phyloP scores from a whole-genome alignment of 2,329 filamentous ascomycete species.

The Colletotrichum godetiae region DNA sequence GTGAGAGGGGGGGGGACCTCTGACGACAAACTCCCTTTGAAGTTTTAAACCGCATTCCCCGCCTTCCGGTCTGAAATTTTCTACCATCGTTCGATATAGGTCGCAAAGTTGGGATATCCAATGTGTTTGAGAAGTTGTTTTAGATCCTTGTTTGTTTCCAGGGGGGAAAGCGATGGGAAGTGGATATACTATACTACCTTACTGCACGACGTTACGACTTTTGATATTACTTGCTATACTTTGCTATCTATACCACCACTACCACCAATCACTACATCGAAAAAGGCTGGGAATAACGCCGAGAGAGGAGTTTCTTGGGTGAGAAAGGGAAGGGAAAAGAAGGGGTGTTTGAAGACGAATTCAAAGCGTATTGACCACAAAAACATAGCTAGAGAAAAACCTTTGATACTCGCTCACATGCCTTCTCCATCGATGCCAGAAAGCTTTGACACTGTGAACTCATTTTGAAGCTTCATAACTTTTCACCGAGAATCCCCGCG shows the following conservation, averaged over 20 bases:
- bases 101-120: neutral
- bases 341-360: neutral
- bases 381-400: neutral
- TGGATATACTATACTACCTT: neutral
- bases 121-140: neutral
- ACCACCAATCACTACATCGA: neutral
- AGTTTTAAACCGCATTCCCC: neutral
- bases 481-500: no score
- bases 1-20: neutral
- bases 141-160: neutral
- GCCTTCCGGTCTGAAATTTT: neutral
- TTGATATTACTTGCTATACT: constrained; percentile 1
- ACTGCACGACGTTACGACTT: constrained; percentile 25
- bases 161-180: neutral
- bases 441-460: no score
- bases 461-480: no score
- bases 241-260: constrained; percentile 8
- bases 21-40: no score
- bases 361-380: neutral
- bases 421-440: no score
- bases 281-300: neutral
- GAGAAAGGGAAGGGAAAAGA: neutral
- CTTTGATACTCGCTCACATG: neutral
- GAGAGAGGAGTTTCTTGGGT: neutral
- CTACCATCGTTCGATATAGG: neutral